Evolutionary conservation across 2,329 filamentous ascomycete species (phyloP).

Genomic region (Hypoxylon sp.): DNA sequence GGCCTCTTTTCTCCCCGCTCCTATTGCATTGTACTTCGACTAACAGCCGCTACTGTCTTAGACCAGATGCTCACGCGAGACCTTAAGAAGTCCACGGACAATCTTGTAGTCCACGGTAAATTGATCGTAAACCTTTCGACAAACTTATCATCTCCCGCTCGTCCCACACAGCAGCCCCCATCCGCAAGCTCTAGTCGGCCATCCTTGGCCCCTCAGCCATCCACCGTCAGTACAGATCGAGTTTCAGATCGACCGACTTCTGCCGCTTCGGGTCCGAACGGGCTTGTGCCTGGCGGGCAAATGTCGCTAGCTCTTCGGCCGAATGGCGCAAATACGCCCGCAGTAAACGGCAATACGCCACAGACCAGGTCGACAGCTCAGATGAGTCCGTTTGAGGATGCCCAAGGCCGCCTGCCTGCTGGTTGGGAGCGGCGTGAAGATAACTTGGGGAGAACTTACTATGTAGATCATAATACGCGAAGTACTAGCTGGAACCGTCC

Average conservation of each 20-base stretch:
- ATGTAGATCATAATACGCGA: slow-evolving; percentile 96
- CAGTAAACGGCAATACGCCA: slow-evolving; percentile 54
- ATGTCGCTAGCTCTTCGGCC: slow-evolving; percentile 60
- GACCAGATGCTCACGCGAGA: slow-evolving; percentile 99
- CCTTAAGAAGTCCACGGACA: slow-evolving; percentile 97
- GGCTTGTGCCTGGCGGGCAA: slow-evolving; percentile 56
- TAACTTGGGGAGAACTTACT: slow-evolving; percentile 94
- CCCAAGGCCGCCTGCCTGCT: slow-evolving; percentile 89
- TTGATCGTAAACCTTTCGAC: slow-evolving; percentile 96
- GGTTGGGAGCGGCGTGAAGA: slow-evolving; percentile 98
- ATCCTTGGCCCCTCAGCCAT: slow-evolving; percentile 58
- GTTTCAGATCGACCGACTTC: slow-evolving; percentile 65
- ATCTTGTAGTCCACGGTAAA: slow-evolving; percentile 96
- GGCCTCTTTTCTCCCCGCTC: slow-evolving; percentile 42
- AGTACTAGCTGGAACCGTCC: slow-evolving; percentile 97
- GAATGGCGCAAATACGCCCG: slow-evolving; percentile 58
- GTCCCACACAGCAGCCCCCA: slow-evolving; percentile 52
- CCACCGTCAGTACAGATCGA: slow-evolving; percentile 59
- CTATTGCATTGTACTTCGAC: slow-evolving; percentile 28
- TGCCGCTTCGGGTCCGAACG: slow-evolving; percentile 63
- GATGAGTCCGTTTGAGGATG: slow-evolving; percentile 94
- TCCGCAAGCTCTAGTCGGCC: slow-evolving; percentile 60
- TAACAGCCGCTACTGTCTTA: slow-evolving; percentile 59
- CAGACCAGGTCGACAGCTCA: slow-evolving; percentile 62
- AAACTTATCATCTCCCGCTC: slow-evolving; percentile 79